Evolutionary conservation across 768 basidiomycete genomes (phyloP), one percentile per base, ranked within the genome.

Genomic region (Naganishia antarctica): DNA sequence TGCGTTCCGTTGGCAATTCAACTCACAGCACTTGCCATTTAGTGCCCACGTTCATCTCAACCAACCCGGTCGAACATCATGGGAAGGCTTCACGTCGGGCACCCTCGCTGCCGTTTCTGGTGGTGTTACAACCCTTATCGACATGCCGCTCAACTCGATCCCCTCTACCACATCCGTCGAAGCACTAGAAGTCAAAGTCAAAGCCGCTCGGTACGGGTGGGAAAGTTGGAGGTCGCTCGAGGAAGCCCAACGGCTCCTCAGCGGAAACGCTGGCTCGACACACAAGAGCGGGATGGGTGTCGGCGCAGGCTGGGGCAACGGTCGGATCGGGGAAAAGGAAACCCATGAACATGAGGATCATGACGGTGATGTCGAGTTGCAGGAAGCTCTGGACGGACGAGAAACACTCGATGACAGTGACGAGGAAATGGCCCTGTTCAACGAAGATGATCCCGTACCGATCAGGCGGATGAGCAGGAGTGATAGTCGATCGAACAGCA

Each of bases 121-220:
- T 23, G 96, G 94, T 7, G 85, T 97, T n/a, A 97, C 93, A 8
- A 90, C 91, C 6, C 80, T 98, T 23, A 87, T 97, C 32, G 96
- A 98, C 79, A 99, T 98, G 94, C 96, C 94, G 2, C 81, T 99
- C 61, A 97, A 99, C 77, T 94, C 92, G 1, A 89, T 98, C 60
- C 94, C 94, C 0, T 91, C 96, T 0, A 97, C 96, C 0, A 93
- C 91, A 1, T 92, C 90, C 0, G 83, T 91, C 8, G 79, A 79
- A 5, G 85, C 94, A 72, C 81, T 98, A 9, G 78, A 84, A 48
- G 70, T 79, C 28, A 98, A 98, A 80, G 82, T 84, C 5, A 73
- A 75, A 12, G 88, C 86, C 0, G 90, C 94, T 2, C 70, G 76
- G 51, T 64, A 58, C 23, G 85, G 84, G 2, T 86, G 91, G 71